Conservation (phyloP, 2,329 filamentous ascomycete species). For the Arthrobotrys megalospora region DNA sequence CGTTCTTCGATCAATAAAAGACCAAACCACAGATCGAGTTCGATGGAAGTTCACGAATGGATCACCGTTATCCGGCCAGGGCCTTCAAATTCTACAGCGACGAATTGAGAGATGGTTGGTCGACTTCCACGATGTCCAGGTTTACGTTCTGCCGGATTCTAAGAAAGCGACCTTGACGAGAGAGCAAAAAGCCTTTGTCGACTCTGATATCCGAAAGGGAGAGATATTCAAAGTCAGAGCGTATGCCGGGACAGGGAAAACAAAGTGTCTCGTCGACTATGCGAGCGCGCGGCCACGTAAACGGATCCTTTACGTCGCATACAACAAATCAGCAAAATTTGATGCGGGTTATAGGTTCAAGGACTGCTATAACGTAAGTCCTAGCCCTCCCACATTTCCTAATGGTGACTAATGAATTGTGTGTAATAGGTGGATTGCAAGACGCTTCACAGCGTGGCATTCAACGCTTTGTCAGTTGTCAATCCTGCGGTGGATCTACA, state of each 20-base stretch:
- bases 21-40: constrained; percentile 19
- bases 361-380: constrained; percentile 39
- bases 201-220: constrained; percentile 56
- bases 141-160: neutral
- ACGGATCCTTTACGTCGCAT: constrained; percentile 54
- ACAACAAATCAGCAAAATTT: constrained; percentile 48
- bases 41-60: constrained; percentile 55
- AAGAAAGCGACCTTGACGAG: constrained; percentile 45
- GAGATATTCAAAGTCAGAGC: constrained; percentile 63
- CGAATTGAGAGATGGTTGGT: constrained; percentile 46
- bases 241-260: constrained; percentile 64
- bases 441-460: constrained; percentile 58
- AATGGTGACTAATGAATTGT: neutral
- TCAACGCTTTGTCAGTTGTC: constrained; percentile 50
- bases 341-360: constrained; percentile 54
- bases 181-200: constrained; percentile 62
- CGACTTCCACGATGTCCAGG: constrained; percentile 7
- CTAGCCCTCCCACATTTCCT: neutral
- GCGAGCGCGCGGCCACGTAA: constrained; percentile 48
- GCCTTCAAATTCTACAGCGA: constrained; percentile 29
- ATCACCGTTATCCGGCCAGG: constrained; percentile 42
- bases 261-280: constrained; percentile 63
- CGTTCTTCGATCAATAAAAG: constrained; percentile 18
- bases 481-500: constrained; percentile 42
- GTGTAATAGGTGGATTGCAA: constrained; percentile 52